Evolutionary conservation across 805 yeast species (phyloP).

Genomic region (Cyberlindnera amylophila): DNA sequence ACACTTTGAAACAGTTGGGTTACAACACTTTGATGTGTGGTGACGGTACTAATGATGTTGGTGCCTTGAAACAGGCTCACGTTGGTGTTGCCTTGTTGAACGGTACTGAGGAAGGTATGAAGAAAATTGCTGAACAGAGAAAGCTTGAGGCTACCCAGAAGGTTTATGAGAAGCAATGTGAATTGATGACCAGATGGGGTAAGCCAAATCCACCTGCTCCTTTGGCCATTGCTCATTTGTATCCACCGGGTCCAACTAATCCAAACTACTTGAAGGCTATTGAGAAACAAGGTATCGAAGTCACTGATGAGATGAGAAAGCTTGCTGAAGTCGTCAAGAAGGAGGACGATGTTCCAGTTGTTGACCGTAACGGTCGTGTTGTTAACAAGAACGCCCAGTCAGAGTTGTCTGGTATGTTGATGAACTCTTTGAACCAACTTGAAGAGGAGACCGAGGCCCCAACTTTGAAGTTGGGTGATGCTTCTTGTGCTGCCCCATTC

Average conservation of each 20-base stretch:
- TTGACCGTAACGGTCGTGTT: conserved; percentile 28
- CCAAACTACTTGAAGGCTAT: conserved; percentile 85
- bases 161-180: conserved; percentile 82
- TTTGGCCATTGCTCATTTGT: conserved; percentile 81
- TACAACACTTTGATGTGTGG: conserved; percentile 98
- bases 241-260: conserved; percentile 92
- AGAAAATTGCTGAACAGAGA: conserved; percentile 79
- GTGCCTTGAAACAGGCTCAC: conserved; percentile 97
- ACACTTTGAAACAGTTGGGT: conserved; percentile 79
- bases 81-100: conserved; percentile 96
- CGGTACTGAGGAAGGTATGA: conserved; percentile 93
- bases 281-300: conserved; percentile 75
- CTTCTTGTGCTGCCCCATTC: conserved; percentile 98
- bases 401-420: conserved; percentile 59
- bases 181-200: conserved; percentile 74
- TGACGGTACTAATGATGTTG: conserved; percentile 99
- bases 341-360: conserved; percentile 31
- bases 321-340: conserved; percentile 49
- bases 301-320: conserved; percentile 68
- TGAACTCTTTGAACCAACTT: conserved; percentile 50
- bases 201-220: conserved; percentile 85
- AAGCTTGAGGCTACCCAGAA: conserved; percentile 58
- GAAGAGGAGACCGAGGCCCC: conserved; percentile 82
- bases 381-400: conserved; percentile 35
- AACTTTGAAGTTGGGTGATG: conserved; percentile 91